Conservation (phyloP, 495 filamentous ascomycete species). For the Xylaria longipes region DNA sequence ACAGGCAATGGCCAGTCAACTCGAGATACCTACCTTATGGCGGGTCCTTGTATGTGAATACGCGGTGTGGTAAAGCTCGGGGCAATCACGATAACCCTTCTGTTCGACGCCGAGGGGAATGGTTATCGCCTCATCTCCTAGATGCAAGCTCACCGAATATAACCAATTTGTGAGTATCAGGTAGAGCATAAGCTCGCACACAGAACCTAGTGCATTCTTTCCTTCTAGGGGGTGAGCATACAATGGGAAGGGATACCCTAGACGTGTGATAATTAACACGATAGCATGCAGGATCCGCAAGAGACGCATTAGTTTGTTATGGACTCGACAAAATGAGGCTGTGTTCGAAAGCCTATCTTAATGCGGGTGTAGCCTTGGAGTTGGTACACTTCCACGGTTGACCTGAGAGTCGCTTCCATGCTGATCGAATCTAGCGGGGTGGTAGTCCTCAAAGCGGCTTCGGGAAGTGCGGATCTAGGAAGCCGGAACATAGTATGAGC, state of each 20-base stretch:
- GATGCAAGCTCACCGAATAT: not conserved
- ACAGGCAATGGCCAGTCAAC: too few species aligned
- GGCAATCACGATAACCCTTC: not conserved
- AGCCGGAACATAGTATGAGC: not conserved
- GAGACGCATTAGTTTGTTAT: slow-evolving; percentile 8
- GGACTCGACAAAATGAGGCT: not conserved
- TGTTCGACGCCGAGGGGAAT: not conserved
- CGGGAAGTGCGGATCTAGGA: not conserved
- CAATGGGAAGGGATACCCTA: not conserved
- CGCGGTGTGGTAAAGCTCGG: not conserved
- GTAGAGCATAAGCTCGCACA: not conserved
- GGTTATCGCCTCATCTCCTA: not conserved
- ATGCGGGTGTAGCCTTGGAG: not conserved
- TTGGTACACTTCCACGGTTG: not conserved
- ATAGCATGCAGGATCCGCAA: not conserved
- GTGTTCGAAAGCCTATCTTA: not conserved
- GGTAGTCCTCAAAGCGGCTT: not conserved
- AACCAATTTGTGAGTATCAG: not conserved
- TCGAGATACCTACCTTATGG: not conserved
- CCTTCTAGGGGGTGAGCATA: not conserved
- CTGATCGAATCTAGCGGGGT: not conserved
- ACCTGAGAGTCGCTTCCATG: not conserved
- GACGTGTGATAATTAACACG: not conserved
- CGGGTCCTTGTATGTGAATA: not conserved
- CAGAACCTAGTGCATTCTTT: not conserved